Evolutionary conservation across 2,329 filamentous ascomycete genomes (phyloP), one percentile per base, ranked within the genome.

Genomic region (Hymenoscyphus albidus): DNA sequence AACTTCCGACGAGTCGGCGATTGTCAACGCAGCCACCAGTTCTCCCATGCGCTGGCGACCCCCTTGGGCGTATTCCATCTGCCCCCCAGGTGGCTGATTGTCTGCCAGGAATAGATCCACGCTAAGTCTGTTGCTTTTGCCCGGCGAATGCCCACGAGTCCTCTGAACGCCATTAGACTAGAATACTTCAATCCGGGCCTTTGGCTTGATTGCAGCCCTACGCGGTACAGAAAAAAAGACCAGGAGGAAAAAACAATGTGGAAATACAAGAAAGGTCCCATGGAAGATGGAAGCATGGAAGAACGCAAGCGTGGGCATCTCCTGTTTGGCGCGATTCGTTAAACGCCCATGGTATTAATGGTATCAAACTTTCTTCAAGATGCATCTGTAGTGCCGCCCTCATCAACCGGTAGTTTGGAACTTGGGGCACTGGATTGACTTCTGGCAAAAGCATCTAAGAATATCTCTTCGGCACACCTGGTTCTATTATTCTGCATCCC

Each of bases 81-180:
- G 18, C n/a, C 3, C 44, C 35, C 35, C 44, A 22, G n/a, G 44
- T 51, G 44, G 44, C 44, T 51, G 44, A 22, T 59, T 48, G 63
- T 64, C 62, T 68, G 27, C 70, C 59, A 64, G 62, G 68, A 71
- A 72, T 68, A 71, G 68, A 71, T 63, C 44, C 40, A 63, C 67
- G 62, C 68, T 72, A 70, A 44, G 55, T 38, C 12, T n/a, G 55
- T 12, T 58, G 31, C 18, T 18, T 13, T 35, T 38, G 18, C 27
- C 32, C 39, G 48, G 18, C 18, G 56, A 56, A 16, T n/a, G 44
- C 31, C 16, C 38, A 44, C 64, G 59, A 62, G 9, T 16, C 13
- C 40, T 40, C 32, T 27, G n/a, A 59, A 51, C 51, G 44, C 42
- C 31, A 32, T 38, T 10, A 27, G 35, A 32, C 31, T 31, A 57